Base-by-base conservation (phyloP, 371 early-diverging fungal species). In the Smittium mucronatum region DNA sequence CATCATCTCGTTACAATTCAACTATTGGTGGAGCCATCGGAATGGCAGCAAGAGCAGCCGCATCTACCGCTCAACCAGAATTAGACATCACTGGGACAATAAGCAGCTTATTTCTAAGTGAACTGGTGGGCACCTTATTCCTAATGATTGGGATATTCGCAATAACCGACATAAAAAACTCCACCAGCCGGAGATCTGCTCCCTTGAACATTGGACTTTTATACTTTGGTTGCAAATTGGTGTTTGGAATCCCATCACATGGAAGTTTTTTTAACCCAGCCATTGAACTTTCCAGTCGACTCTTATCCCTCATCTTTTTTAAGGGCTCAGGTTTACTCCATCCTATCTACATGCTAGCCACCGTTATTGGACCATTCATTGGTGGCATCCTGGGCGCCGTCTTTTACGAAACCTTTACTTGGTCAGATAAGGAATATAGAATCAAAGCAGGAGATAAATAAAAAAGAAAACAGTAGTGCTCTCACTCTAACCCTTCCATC, bases 61-160 rank as follows among this genome's bases (percentile, higher is more conserved):
- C 65, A n/a, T 5, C 34, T 5, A 33, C 65, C 26, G 30, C 30
- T 11, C 11, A 5, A 30, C 5, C 5, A 5, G n/a, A 61, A 11
- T 61, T 30, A 15, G 63, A 30, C 16, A 15, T 61, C n/a, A 30
- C 63, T 15, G 36, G 25, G 5, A 8, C 32, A 28, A 36, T 34
- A 2, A 11, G 30, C 11, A 35, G 57, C 31, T 16, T 89, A 0
- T 85, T 91, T 74, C 75, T 87, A 17, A 84, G 85, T 25, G 94
- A 93, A 78, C 78, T 87, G 26, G 74, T 93, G 65, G 91, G 88
- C 8, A 90, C 93, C 0, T 87, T 86, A 28, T 71, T 93, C 35
- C 76, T 93, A 34, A 68, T 86, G 35, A 70, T 92, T 2, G 81
- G 87, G 32, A 81, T 91, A 59, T 83, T 90, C 76, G 82, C 87